Conservation (phyloP, 305 asterid genomes). For the Fraxinus baroniana region DNA sequence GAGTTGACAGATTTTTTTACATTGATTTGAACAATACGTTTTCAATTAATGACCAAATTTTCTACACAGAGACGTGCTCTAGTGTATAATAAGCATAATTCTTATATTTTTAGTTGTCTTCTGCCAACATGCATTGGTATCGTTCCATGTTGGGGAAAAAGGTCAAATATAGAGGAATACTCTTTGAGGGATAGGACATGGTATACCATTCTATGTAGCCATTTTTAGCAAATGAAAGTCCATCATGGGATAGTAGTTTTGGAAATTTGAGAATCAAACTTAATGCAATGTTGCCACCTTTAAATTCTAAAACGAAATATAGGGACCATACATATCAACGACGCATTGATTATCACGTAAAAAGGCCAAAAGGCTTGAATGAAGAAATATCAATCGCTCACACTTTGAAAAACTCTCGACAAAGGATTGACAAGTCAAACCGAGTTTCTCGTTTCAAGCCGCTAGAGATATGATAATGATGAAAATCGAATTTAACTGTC, state of each 20-base stretch:
- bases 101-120: background rate
- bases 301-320: background rate
- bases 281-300: background rate
- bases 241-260: background rate
- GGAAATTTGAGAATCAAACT: background rate
- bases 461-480: background rate
- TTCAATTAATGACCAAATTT: too few relatives aligned
- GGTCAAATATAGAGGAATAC: background rate
- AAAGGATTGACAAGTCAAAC: background rate
- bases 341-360: background rate
- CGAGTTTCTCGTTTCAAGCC: background rate
- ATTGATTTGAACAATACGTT: background rate
- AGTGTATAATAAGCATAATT: background rate
- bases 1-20: background rate
- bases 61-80: background rate
- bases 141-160: background rate
- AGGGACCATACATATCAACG: background rate
- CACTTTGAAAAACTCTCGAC: background rate
- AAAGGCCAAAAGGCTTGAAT: background rate
- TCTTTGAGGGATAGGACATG: background rate
- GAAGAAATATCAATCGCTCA: background rate
- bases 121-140: conserved; percentile 1
- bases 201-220: background rate
- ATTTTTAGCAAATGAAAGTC: background rate
- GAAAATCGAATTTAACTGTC: background rate